Percentiles rank a stretch among this genome's conserved stretches.
Conservation (phyloP, 441 rosid genomes). For the Metrosideros polymorpha region DNA sequence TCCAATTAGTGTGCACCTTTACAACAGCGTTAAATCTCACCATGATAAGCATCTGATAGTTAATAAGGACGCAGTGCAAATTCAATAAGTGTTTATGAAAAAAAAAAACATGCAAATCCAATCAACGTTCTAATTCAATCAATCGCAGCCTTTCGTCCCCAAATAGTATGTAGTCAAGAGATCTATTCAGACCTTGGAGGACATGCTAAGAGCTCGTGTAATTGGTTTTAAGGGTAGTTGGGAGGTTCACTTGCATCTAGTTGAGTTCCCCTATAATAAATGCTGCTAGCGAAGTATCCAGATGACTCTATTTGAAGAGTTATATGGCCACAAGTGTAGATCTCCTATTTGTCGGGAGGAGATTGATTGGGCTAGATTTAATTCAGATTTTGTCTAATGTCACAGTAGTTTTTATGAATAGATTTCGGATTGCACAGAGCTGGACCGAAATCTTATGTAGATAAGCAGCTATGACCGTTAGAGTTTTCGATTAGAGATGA, state of each 20-base stretch:
- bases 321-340: too few relatives aligned
- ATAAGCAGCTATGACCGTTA: not conserved
- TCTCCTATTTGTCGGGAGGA: too few relatives aligned
- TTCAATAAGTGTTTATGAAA: not conserved
- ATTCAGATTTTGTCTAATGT: too few relatives aligned
- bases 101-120: not conserved
- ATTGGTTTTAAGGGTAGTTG: not conserved
- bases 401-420: not conserved
- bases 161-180: not conserved
- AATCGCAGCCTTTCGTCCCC: not conserved
- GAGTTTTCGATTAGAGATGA: not conserved
- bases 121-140: not conserved
- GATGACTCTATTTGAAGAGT: not conserved
- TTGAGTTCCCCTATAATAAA: not conserved
- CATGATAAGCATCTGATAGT: not conserved
- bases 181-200: not conserved
- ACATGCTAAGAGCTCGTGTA: not conserved
- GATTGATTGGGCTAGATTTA: too few relatives aligned
- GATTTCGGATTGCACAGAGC: not conserved
- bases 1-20: not conserved
- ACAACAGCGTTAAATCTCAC: not conserved
- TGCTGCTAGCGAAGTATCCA: not conserved
- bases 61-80: not conserved
- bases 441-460: not conserved
- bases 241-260: not conserved